Evolutionary conservation across 2,329 filamentous ascomycete genomes (phyloP).

Genomic region (Exutisphaerella laricina): DNA sequence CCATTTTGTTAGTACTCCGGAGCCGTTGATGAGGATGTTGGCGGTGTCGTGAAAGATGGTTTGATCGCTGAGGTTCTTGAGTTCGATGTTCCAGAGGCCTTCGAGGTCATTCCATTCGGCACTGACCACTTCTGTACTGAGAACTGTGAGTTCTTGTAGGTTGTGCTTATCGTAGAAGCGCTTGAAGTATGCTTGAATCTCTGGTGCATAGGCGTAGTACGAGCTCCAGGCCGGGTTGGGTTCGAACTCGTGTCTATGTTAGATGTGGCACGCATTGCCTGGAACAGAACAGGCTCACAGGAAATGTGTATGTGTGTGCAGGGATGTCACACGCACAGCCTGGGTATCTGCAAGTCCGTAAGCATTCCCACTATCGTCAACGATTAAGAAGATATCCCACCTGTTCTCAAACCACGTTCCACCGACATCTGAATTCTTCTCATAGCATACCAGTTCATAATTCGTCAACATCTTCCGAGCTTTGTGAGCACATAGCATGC

Average conservation of each 20-base stretch:
- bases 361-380: too few species aligned
- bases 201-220: constrained; percentile 41
- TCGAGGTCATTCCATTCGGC: constrained; percentile 39
- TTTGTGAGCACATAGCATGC: constrained; percentile 15
- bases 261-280: too few species aligned
- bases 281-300: neutral
- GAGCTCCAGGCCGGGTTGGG: constrained; percentile 33
- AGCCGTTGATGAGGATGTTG: constrained; percentile 33
- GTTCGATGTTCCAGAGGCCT: constrained; percentile 31
- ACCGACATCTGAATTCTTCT: constrained; percentile 35
- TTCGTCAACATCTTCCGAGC: constrained; percentile 16
- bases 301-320: constrained; percentile 9
- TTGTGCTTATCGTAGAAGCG: constrained; percentile 37
- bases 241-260: neutral
- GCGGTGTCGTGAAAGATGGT: constrained; percentile 23
- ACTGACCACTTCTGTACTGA: constrained; percentile 38
- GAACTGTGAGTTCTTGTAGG: constrained; percentile 40
- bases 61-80: constrained; percentile 30
- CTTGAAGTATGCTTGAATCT: constrained; percentile 45
- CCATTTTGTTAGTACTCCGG: constrained; percentile 30
- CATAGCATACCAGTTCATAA: constrained; percentile 38
- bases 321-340: constrained; percentile 35
- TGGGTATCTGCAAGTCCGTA: too few species aligned
- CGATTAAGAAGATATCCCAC: too few species aligned
- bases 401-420: constrained; percentile 32